Conservation (phyloP, 169 alveolate genomes). For the Plasmodium inui region DNA sequence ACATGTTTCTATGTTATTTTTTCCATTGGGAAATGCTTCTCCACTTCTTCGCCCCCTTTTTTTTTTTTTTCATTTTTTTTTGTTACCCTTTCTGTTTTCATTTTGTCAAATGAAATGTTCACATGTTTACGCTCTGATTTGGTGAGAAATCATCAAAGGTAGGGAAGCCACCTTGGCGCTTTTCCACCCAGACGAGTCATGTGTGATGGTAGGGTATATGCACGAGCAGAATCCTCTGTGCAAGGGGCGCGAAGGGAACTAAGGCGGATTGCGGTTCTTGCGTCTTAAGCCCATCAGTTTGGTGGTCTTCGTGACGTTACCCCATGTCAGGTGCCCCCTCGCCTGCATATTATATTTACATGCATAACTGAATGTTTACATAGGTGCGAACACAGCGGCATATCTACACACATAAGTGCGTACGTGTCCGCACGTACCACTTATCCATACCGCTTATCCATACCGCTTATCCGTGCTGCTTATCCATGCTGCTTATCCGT, state of each 20-base stretch:
- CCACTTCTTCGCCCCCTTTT: background rate
- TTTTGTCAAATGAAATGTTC: background rate
- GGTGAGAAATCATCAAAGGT: slow-evolving; percentile 36
- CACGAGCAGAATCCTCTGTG: background rate
- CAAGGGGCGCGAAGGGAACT: background rate
- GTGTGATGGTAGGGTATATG: background rate
- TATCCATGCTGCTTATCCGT: no score
- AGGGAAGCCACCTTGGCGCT: background rate
- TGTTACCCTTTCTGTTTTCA: background rate
- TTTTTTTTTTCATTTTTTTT: background rate
- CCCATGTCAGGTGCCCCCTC: background rate
- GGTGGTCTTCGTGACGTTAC: background rate
- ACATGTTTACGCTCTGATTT: slow-evolving; percentile 28
- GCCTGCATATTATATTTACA: background rate
- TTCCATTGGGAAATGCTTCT: background rate
- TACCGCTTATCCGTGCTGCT: no score
- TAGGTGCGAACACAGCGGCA: background rate
- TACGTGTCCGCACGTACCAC: background rate
- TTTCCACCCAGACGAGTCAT: background rate
- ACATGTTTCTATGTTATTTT: background rate
- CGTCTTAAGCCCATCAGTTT: background rate
- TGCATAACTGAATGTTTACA: background rate
- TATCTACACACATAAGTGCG: background rate
- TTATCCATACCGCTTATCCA: background rate
- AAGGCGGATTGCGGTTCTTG: background rate